Base-by-base conservation (phyloP, 352 stramenopile species). In the Phytophthora macrochlamydospora region DNA sequence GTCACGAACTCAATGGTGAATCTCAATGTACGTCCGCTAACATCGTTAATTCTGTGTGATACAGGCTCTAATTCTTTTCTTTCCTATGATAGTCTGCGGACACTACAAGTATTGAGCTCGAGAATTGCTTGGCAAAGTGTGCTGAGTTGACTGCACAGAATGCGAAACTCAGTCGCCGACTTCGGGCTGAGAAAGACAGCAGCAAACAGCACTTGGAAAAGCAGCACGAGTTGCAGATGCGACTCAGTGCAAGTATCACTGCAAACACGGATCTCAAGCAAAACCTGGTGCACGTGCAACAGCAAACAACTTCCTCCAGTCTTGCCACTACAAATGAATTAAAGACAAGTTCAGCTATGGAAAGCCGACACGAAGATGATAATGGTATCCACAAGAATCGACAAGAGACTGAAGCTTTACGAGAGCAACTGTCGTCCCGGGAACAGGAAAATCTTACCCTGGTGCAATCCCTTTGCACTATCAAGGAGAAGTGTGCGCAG, bases 401-500 rank as follows among this genome's bases (percentile, higher is more conserved):
- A 29, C 28, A 53, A 14, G 48, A 64, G 53, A 12, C 60, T 28
- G 67, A 67, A 28, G 33, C 32, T 14, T 33, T 79, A 7, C 62
- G 51, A 24, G 62, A 69, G 5, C 59, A 80, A 11, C 32, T 84
- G 29, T 49, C 73, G 0, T 70, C 62, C 1, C 56, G 71, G 38
- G 76, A 90, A 45, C 54, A 78, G 35, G 81, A 87, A 51, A 90
- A 78, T 18, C 51, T 77, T 2, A 45, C 70, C 3, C 69, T 90
- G 8, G 50, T 86, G 43, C 76, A 81, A 29, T 78, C 79, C 37
- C 54, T 90, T 2, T 79, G 67, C 24, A 61, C 62, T 6, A 69
- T 78, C 1, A 83, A 80, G 44, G 67, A 77, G 28, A 73, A 74
- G 44, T 75, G 55, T 31, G 69, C 65, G 12, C 59, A 73, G 32